Base-by-base conservation (phyloP, 2,329 filamentous ascomycete genomes). In the Xylaria polymorpha region DNA sequence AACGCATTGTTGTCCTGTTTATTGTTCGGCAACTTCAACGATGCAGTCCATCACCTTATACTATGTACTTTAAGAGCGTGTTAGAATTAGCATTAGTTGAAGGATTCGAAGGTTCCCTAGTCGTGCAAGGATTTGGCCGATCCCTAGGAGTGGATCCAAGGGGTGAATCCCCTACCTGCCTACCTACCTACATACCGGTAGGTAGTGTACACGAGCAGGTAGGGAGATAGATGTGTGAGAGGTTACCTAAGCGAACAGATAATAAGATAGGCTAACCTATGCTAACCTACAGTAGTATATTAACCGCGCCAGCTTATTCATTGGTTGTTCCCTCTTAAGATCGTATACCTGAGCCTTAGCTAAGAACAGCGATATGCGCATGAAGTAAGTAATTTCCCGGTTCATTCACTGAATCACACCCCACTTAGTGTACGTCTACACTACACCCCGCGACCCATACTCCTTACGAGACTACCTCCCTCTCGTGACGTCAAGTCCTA, bases 311-410 rank as follows among this genome's bases (percentile, higher is more conserved):
- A 37, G 35, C 3, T 12, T 37, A 37, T 9, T 37, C 10, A 37
- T 37, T 37, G 10, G 10, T 12, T 37, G 35, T 37, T 2, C 35
- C 35, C 7, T 37, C 35, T 37, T 37, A 32, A n/a, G 48, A 51
- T 51, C 22, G 8, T 32, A 51, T 12, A 29, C 25, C 48, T 51
- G 48, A 20, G 15, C 22, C 25, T n/a, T 51, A 10, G 48, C 48
- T 25, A 51, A 15, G 48, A 51, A 51, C 48, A 7, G 8, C 22
- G 12, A 50, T 51, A 12, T 14, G 25, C 37, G 51, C 51, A 55
- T 55, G 51, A 55, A 55, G 29, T 25, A n/a, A 55, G 35, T 39
- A 56, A 56, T 56, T 56, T 39, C 53, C 53, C n/a, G 20, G 20
- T 39, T 39, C 9, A 20, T 39, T 56, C 32, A 22, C 35, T n/a